A percentile compares a stretch with the other conserved stretches of the same genome.
phyloP scores from a whole-genome alignment of 176 grass and related monocot species.

The Eragrostis curvula region DNA sequence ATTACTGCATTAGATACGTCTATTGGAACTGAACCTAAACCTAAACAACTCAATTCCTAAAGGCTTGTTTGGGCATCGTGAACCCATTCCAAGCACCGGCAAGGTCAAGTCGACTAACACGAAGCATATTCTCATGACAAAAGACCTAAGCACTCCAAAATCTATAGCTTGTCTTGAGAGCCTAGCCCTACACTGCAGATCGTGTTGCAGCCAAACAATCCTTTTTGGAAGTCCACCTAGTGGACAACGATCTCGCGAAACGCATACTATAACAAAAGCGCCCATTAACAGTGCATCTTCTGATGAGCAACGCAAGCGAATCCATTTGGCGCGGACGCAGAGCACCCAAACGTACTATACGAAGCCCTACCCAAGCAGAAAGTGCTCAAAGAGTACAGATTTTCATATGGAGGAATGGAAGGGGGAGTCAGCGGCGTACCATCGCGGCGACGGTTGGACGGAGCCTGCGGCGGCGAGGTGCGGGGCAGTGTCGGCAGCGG shows the following conservation, averaged over 20 bases:
- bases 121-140: neutral
- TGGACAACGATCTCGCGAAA: neutral
- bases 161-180: neutral
- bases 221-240: neutral
- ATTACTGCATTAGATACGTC: too few species aligned
- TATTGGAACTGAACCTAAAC: too few species aligned
- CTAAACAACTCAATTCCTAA: too few species aligned
- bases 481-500: constrained; percentile 16
- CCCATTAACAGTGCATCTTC: neutral
- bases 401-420: neutral
- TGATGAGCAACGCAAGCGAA: neutral
- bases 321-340: neutral
- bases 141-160: neutral
- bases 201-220: neutral
- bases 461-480: constrained; percentile 18
- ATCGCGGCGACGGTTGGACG: constrained; percentile 29
- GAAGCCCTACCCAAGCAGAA: neutral
- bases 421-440: constrained; percentile 20
- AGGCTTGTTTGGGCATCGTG: neutral
- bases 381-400: neutral
- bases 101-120: neutral
- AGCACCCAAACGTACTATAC: neutral
- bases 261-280: neutral
- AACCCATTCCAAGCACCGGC: neutral
- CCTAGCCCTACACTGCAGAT: neutral